A percentile compares a stretch with the other conserved stretches of the same genome.
These are phyloP conservation scores for Beauveria rudraprayagi DNA, from an alignment of 2,329 filamentous ascomycete species.

Conservation along the genomic window DNA sequence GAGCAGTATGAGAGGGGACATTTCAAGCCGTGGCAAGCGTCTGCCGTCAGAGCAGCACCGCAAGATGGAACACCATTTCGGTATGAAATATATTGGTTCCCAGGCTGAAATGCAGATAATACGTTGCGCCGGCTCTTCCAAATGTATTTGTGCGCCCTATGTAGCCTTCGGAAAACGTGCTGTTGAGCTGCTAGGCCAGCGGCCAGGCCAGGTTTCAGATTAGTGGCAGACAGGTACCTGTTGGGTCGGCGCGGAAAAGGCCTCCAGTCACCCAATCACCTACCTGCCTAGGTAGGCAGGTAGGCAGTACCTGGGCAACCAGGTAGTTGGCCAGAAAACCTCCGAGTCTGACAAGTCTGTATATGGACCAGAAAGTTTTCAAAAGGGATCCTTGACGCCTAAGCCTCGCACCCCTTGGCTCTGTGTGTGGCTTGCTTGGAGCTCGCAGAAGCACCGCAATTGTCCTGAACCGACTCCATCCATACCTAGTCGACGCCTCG, in stretches of 20 bases:
- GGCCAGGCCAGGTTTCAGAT: neutral
- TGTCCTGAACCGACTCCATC: neutral
- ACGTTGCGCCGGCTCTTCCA: neutral
- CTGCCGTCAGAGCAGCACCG: neutral
- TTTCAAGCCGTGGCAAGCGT: neutral
- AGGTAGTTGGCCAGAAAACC: neutral
- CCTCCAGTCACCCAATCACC: neutral
- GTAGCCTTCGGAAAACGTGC: neutral
- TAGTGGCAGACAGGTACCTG: too few species aligned
- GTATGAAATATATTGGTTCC: neutral
- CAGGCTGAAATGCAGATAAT: neutral
- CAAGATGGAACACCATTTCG: neutral
- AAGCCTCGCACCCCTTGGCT: neutral
- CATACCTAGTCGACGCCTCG: neutral
- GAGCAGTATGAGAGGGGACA: neutral
- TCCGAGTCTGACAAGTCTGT: neutral
- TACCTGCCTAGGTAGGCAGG: neutral
- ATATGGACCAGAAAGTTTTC: neutral
- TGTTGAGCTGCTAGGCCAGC: neutral
- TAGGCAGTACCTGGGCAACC: neutral
- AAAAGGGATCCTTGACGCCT: neutral
- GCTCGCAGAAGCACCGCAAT: constrained; percentile 1
- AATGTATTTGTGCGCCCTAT: too few species aligned
- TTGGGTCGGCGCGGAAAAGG: too few species aligned
- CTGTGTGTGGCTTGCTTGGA: neutral